phyloP scores from a whole-genome alignment of 2,329 filamentous ascomycete species.

The Bimuria novae-zelandiae region DNA sequence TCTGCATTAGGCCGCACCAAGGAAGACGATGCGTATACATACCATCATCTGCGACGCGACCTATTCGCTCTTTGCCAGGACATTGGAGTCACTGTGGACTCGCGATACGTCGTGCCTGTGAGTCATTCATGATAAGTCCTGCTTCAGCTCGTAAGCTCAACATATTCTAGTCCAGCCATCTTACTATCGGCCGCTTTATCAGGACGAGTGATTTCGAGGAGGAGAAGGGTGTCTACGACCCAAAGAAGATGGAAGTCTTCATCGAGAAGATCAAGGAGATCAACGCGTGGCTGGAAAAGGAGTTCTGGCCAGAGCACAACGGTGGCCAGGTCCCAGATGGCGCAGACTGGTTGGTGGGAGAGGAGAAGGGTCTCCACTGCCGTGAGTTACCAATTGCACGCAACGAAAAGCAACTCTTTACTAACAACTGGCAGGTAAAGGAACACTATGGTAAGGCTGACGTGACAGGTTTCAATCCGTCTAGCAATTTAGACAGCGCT shows the following conservation, averaged over 20 bases:
- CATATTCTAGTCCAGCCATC: slow-evolving; percentile 67
- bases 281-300: slow-evolving; percentile 72
- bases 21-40: slow-evolving; percentile 72
- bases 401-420: not conserved
- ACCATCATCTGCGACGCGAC: slow-evolving; percentile 87
- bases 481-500: not conserved
- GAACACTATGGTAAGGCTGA: slow-evolving; percentile 67
- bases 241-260: slow-evolving; percentile 65
- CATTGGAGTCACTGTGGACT: slow-evolving; percentile 71
- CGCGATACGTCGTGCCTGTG: slow-evolving; percentile 79
- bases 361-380: slow-evolving; percentile 79
- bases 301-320: slow-evolving; percentile 66
- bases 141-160: not conserved
- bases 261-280: slow-evolving; percentile 73
- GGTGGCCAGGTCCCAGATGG: slow-evolving; percentile 50
- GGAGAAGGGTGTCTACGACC: slow-evolving; percentile 50
- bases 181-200: slow-evolving; percentile 85
- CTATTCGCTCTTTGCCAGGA: slow-evolving; percentile 66
- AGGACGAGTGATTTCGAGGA: slow-evolving; percentile 61
- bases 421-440: slow-evolving; percentile 50
- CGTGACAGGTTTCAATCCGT: not conserved
- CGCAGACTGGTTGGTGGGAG: slow-evolving; percentile 85
- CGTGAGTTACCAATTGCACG: slow-evolving; percentile 75
- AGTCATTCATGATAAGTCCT: not conserved
- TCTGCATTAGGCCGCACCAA: slow-evolving; percentile 35